These are phyloP conservation scores for Halophytophthora polymorphica DNA, from an alignment of 352 stramenopile genomes.

Conservation along the genomic window DNA sequence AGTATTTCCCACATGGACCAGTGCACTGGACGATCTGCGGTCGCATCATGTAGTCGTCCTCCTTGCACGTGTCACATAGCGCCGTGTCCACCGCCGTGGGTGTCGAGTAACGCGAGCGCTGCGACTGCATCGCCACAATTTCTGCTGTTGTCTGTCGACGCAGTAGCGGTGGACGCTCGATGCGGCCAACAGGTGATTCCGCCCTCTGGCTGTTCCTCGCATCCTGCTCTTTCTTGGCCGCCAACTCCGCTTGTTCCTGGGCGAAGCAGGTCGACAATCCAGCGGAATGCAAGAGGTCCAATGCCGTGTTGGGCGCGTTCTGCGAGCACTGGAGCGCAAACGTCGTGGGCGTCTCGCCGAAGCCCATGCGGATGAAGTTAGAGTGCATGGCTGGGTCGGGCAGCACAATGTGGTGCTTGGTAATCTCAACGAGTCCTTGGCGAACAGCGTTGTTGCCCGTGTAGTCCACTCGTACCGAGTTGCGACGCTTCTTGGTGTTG, in stretches of 20 bases:
- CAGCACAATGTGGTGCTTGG: slow-evolving; percentile 71
- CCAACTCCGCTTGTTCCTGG: slow-evolving; percentile 21
- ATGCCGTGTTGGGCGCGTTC: slow-evolving; percentile 70
- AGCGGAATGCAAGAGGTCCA: slow-evolving; percentile 73
- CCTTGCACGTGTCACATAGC: slow-evolving; percentile 56
- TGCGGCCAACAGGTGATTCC: slow-evolving; percentile 8
- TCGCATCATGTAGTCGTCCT: slow-evolving; percentile 84
- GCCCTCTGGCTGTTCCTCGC: slow-evolving; percentile 17
- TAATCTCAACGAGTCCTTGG: slow-evolving; percentile 77
- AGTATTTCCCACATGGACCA: slow-evolving; percentile 45
- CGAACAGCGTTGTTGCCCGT: slow-evolving; percentile 64
- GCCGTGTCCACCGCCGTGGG: slow-evolving; percentile 26
- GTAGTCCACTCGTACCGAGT: slow-evolving; percentile 53
- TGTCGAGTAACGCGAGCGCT: slow-evolving; percentile 47
- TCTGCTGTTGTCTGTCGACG: slow-evolving; percentile 64
- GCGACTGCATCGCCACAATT: slow-evolving; percentile 70
- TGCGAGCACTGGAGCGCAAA: slow-evolving; percentile 78
- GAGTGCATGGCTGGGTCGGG: slow-evolving; percentile 78
- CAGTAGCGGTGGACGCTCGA: slow-evolving; percentile 14
- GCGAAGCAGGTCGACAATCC: slow-evolving; percentile 50
- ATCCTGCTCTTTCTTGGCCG: slow-evolving; percentile 19
- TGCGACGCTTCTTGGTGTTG: slow-evolving; percentile 30
- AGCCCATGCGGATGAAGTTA: slow-evolving; percentile 81
- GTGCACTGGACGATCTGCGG: slow-evolving; percentile 66
- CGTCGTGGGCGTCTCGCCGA: slow-evolving; percentile 64